Percentiles rank a stretch among this genome's conserved stretches.
These are phyloP conservation scores for Saccharomycopsis sp. DNA, from an alignment of 805 yeast genomes.

Conservation along the genomic window DNA sequence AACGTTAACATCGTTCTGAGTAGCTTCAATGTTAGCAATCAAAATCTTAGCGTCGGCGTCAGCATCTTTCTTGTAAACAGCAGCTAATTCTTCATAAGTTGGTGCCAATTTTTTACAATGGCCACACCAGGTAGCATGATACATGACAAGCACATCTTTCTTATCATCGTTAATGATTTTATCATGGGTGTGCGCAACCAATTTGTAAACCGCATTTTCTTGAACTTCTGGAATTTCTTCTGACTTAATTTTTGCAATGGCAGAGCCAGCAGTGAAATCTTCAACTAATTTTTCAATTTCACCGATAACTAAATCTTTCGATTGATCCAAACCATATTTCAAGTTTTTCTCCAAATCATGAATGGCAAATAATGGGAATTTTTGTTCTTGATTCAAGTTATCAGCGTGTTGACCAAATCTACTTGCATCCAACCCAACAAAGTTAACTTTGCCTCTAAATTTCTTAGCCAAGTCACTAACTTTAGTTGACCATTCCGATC, in stretches of 20 bases:
- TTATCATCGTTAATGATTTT: slow-evolving; percentile 47
- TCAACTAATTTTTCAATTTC: slow-evolving; percentile 57
- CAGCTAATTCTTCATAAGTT: slow-evolving; percentile 80
- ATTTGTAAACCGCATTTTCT: slow-evolving; percentile 62
- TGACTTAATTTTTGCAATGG: slow-evolving; percentile 70
- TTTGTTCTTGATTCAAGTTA: slow-evolving; percentile 73
- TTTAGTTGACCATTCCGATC: slow-evolving; percentile 43
- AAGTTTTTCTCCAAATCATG: slow-evolving; percentile 63
- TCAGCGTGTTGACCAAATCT: slow-evolving; percentile 81
- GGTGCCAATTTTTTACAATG: slow-evolving; percentile 93
- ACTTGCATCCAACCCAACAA: slow-evolving; percentile 82
- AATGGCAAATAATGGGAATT: slow-evolving; percentile 85
- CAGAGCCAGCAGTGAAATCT: slow-evolving; percentile 55
- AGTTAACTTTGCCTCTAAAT: slow-evolving; percentile 72
- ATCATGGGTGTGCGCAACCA: slow-evolving; percentile 82
- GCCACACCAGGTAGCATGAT: slow-evolving; percentile 98
- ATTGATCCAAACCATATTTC: slow-evolving; percentile 75
- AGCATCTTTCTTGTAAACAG: slow-evolving; percentile 46
- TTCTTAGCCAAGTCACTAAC: slow-evolving; percentile 63
- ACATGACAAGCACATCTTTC: slow-evolving; percentile 78
- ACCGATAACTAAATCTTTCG: slow-evolving; percentile 39
- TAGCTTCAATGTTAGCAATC: slow-evolving; percentile 85
- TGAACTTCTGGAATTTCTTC: slow-evolving; percentile 82
- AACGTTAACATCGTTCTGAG: slow-evolving; percentile 80
- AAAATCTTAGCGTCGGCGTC: slow-evolving; percentile 48